A percentile compares a stretch with the other conserved stretches of the same genome.
These are phyloP conservation scores for Myriangium duriaei DNA, from an alignment of 2,329 filamentous ascomycete species.

Conservation along the genomic window DNA sequence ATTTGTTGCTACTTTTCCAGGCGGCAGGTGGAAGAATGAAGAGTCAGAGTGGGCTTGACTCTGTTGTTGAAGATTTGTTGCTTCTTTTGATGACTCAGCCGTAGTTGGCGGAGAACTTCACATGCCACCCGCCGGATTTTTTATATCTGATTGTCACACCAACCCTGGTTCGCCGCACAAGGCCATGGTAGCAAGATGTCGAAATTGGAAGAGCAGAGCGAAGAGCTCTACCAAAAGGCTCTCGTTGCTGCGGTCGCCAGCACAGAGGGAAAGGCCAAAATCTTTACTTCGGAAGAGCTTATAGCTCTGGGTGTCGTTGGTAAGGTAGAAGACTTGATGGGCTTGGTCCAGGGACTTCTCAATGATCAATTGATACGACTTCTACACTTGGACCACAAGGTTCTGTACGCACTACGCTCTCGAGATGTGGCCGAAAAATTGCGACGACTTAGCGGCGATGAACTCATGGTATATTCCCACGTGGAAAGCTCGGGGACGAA, in stretches of 20 bases:
- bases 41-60: too few species aligned
- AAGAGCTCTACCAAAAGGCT: conserved; percentile 19
- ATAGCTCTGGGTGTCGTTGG: conserved; percentile 15
- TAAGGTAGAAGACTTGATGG: conserved; percentile 17
- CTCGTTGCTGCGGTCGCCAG: conserved; percentile 14
- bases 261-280: conserved; percentile 19
- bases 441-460: conserved; percentile 45
- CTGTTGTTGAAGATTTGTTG: too few species aligned
- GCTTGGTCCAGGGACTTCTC: conserved; percentile 21
- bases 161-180: too few species aligned
- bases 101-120: too few species aligned
- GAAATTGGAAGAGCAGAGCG: conserved; percentile 16
- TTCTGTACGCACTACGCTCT: conserved; percentile 18
- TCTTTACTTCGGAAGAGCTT: conserved; percentile 22
- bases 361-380: conserved; percentile 21
- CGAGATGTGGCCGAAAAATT: conserved; percentile 12
- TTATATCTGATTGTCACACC: too few species aligned
- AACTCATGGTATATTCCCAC: conserved; percentile 74
- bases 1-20: too few species aligned
- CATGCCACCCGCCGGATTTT: too few species aligned
- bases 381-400: conserved; percentile 17
- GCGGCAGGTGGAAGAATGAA: too few species aligned
- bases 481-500: conserved; percentile 77
- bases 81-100: too few species aligned
- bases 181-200: not conserved